A percentile compares a stretch with the other conserved stretches of the same genome.
phyloP scores from a whole-genome alignment of 441 rosid genomes.

The Syzygium malaccense region DNA sequence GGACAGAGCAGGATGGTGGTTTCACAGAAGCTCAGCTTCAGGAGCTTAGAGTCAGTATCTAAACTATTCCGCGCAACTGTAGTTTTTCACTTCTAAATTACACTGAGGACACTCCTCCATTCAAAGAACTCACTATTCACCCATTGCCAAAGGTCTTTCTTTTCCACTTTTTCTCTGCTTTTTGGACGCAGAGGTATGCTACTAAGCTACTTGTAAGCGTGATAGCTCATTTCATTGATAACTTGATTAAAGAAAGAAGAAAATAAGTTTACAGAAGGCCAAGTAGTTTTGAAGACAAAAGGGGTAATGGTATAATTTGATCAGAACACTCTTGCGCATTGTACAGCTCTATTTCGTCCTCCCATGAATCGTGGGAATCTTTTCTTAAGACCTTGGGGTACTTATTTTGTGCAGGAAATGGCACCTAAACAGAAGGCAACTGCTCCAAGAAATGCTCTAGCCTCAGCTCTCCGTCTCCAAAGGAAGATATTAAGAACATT shows the following conservation, averaged over 20 bases:
- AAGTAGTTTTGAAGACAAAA: neutral
- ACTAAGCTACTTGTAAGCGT: neutral
- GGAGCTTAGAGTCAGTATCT: slow-evolving; percentile 53
- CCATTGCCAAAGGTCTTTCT: neutral
- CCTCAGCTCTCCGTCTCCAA: slow-evolving; percentile 64
- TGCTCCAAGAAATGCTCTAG: slow-evolving; percentile 65
- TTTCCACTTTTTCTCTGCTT: neutral
- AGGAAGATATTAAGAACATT: slow-evolving; percentile 67
- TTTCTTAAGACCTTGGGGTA: neutral
- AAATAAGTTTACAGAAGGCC: neutral
- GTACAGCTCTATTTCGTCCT: neutral
- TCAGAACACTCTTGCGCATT: neutral
- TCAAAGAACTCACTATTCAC: neutral
- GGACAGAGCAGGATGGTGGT: slow-evolving; percentile 86
- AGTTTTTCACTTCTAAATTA: neutral
- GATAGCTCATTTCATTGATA: neutral
- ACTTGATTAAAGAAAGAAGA: neutral
- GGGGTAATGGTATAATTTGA: neutral
- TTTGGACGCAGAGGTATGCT: neutral
- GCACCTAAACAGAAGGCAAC: slow-evolving; percentile 53
- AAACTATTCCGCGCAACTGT: neutral
- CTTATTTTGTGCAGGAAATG: slow-evolving; percentile 36
- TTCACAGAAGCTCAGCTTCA: slow-evolving; percentile 95
- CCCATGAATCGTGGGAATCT: neutral
- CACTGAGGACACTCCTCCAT: neutral